Base-by-base conservation (phyloP, 345 rosid species). In the Euphorbia tirucalli region DNA sequence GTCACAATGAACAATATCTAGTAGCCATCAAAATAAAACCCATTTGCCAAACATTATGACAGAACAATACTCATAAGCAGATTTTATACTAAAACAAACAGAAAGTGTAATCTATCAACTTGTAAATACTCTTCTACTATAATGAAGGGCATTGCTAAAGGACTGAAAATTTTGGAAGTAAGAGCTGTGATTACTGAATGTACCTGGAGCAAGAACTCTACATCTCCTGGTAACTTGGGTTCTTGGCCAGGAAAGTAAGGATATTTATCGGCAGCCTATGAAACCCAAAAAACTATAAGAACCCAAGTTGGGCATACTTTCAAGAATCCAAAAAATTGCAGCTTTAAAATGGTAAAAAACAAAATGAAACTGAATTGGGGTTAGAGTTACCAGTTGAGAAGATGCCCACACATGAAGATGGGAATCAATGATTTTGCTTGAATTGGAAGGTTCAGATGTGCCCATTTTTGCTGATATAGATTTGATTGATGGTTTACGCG, bases 401-500 rank as follows among this genome's bases (percentile, higher is more conserved):
- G 98, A 90, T 55, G 96, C 97, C 96, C 98, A 91, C 0, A 94
- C 74, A 82, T 94, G 98, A 68, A 94, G 86, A 84, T 94, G 98
- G 10, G 97, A 87, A 80, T 94, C 97, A 56, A 94, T 89, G 67
- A 82, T 80, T 71, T 81, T 87, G 65, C 78, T 21, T 58, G 82
- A 25, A 61, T 75, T 57, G 31, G 85, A 43, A 41, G 89, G 28
- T 68, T 50, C 83, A 70, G 58, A 5, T n/a, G 67, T 71, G 59
- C 88, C 86, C 94, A 93, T 90, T 82, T 67, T 86, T 43, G 83
- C 66, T 44, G 79, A 82, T 18, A 74, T 49, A 52, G 68, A 66
- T 76, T 0, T 61, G 68, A 44, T 31, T 22, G 56, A 43, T 61
- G 58, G 60, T 52, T 68, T 78, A 71, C 43, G 70, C 11, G 58